Percentiles rank a stretch among this genome's conserved stretches.
Evolutionary conservation across 2,329 filamentous ascomycete species (phyloP).

Genomic region (Boeremia exigua): DNA sequence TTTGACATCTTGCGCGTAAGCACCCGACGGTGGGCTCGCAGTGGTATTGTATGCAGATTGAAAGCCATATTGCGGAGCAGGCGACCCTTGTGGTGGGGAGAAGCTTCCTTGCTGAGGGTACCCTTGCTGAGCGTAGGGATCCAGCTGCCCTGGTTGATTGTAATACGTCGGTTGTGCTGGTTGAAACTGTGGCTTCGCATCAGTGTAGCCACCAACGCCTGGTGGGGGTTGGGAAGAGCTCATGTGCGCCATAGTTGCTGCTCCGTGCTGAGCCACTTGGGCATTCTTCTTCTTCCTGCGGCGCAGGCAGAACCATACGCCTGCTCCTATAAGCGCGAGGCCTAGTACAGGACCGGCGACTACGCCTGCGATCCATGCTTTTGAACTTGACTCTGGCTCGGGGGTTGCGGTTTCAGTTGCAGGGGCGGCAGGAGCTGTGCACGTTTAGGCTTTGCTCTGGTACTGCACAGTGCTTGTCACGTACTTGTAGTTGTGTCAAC

Average conservation of each 20-base stretch:
- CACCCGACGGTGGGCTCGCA: conserved; percentile 12
- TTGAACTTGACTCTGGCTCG: conserved; percentile 19
- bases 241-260: conserved; percentile 15
- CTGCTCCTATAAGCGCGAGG: conserved; percentile 30
- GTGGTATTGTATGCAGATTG: conserved; percentile 16
- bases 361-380: conserved; percentile 41
- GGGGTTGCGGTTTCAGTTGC: background rate
- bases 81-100: conserved; percentile 10
- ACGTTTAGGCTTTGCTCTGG: background rate
- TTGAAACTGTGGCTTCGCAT: conserved; percentile 23
- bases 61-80: conserved; percentile 23
- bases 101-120: conserved; percentile 19
- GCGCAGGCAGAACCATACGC: conserved; percentile 34
- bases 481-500: background rate
- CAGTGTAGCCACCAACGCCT: conserved; percentile 24
- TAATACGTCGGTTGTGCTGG: conserved; percentile 16
- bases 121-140: background rate
- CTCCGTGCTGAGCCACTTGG: conserved; percentile 10
- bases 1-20: conserved; percentile 1
- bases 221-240: conserved; percentile 20
- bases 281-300: conserved; percentile 31
- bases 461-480: background rate
- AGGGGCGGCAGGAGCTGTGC: background rate
- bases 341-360: conserved; percentile 35
- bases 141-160: background rate